Evolutionary conservation across 148 eudicot genomes (phyloP).

Genomic region (Arctostaphylos glauca): DNA sequence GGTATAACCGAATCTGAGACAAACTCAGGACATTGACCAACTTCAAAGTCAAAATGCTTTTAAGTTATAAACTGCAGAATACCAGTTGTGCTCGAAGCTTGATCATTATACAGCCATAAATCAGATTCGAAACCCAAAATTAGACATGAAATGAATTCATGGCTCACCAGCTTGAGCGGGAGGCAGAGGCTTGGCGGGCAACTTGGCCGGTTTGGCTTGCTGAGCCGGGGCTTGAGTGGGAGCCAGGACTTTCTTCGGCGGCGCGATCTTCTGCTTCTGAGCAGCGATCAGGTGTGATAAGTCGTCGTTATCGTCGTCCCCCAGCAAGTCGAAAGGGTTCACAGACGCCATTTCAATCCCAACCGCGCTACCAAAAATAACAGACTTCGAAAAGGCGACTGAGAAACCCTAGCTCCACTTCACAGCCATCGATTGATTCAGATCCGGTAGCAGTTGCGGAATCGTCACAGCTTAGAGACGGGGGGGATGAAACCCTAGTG

Average conservation of each 20-base stretch:
- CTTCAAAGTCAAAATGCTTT: no score
- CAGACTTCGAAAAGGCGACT: background rate
- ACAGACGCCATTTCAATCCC: conserved; percentile 47
- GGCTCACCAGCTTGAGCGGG: conserved; percentile 70
- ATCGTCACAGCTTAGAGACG: no score
- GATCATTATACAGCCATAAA: background rate
- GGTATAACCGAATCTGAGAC: no score
- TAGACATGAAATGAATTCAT: background rate
- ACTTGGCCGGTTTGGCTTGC: conserved; percentile 34
- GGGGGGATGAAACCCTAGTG: conserved; percentile 53
- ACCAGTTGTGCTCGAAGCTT: no score
- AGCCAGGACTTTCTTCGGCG: conserved; percentile 41
- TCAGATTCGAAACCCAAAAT: background rate
- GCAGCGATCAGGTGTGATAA: conserved; percentile 48
- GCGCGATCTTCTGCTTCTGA: conserved; percentile 36
- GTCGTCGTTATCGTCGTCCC: conserved; percentile 66
- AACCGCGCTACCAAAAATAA: background rate
- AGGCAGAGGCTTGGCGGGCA: conserved; percentile 66
- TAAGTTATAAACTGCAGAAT: no score
- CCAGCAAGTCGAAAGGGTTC: conserved; percentile 81
- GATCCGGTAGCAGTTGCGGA: background rate
- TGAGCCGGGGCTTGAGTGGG: conserved; percentile 29
- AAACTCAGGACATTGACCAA: no score
- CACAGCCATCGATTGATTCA: conserved; percentile 8
- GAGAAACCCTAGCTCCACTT: conserved; percentile 12